phyloP scores from a whole-genome alignment of 345 rosid species.

The Diplotaxis tenuifolia region DNA sequence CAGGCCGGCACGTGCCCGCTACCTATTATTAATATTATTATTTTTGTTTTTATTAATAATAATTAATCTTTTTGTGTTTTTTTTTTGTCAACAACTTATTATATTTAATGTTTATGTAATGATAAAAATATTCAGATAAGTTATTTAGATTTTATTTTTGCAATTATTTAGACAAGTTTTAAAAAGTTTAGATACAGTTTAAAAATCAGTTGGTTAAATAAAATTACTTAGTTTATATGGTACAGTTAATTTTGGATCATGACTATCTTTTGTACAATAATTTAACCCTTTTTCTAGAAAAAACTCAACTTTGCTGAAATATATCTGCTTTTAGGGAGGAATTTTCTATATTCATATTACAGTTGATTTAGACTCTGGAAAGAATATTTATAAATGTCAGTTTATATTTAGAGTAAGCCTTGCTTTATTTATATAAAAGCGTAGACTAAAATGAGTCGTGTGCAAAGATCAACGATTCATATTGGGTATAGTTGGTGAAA shows the following conservation, averaged over 20 bases:
- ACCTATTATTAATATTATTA: neutral
- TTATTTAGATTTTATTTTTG: no score
- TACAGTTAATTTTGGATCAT: no score
- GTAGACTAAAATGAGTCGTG: constrained; percentile 2
- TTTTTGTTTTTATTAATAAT: neutral
- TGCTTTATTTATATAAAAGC: constrained; percentile 13
- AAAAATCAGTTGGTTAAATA: no score
- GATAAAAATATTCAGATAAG: no score
- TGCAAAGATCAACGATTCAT: constrained; percentile 21
- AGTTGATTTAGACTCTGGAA: constrained; percentile 14
- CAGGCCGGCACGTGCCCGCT: constrained; percentile 70
- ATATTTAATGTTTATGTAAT: no score
- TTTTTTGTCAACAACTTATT: no score
- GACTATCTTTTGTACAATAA: neutral
- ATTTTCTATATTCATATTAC: constrained; percentile 16
- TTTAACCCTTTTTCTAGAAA: neutral
- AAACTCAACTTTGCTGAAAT: neutral
- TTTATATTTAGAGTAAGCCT: constrained; percentile 9
- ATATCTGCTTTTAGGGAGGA: constrained; percentile 1
- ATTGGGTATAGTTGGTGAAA: constrained; percentile 30
- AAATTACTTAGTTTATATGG: no score
- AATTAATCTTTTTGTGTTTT: constrained; percentile 7
- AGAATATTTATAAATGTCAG: neutral
- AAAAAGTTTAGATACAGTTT: no score
- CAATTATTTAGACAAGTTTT: no score